These are phyloP conservation scores for Xanthoconium stramineum DNA, from an alignment of 768 basidiomycete species.

Conservation along the genomic window DNA sequence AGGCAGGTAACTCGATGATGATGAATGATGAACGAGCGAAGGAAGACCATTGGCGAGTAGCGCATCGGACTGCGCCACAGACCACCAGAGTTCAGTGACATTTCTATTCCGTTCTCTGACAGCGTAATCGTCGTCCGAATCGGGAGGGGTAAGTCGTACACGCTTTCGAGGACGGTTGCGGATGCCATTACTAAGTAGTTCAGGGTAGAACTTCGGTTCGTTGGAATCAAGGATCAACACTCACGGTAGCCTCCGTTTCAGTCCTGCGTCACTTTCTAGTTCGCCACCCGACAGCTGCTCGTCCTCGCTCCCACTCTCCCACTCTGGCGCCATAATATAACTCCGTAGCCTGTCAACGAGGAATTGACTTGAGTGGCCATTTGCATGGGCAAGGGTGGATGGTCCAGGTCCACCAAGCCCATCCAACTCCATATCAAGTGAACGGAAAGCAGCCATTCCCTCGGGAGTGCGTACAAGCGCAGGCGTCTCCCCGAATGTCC, in stretches of 20 bases:
- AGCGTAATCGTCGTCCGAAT: constrained; percentile 33
- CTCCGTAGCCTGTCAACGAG: constrained; percentile 20
- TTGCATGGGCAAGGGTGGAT: constrained; percentile 32
- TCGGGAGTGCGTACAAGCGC: constrained; percentile 68
- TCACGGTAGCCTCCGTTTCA: constrained; percentile 54
- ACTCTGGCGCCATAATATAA: constrained; percentile 20
- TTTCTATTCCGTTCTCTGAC: constrained; percentile 37
- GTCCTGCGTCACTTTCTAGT: constrained; percentile 40
- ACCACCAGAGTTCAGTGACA: constrained; percentile 69
- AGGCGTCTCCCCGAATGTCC: constrained; percentile 60
- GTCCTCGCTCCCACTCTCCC: constrained; percentile 39
- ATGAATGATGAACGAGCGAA: constrained; percentile 36
- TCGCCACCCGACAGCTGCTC: constrained; percentile 21
- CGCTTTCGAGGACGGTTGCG: constrained; percentile 59
- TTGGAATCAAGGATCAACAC: constrained; percentile 9
- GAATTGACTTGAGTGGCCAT: constrained; percentile 23
- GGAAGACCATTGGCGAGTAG: constrained; percentile 67
- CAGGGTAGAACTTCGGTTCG: background rate
- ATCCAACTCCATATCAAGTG: constrained; percentile 55
- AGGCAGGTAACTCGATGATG: constrained; percentile 3
- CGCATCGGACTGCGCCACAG: constrained; percentile 57
- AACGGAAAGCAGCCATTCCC: constrained; percentile 67
- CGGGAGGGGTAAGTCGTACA: constrained; percentile 43
- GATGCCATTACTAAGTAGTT: constrained; percentile 20
- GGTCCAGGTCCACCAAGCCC: constrained; percentile 33